Base-by-base conservation (phyloP, 495 filamentous ascomycete species). In the Apiosordaria backusii region DNA sequence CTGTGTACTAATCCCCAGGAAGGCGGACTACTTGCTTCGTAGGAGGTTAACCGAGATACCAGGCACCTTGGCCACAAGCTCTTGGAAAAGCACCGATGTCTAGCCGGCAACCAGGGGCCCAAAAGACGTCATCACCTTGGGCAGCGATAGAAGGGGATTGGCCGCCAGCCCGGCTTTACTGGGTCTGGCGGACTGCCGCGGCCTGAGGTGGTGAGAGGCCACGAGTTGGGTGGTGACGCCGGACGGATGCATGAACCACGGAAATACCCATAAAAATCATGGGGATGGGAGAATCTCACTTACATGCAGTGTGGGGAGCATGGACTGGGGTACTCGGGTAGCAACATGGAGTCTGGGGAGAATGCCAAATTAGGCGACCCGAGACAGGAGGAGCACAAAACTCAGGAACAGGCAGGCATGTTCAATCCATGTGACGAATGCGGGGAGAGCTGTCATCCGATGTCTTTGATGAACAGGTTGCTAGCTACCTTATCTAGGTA, bases 191-290 rank as follows among this genome's bases (percentile, higher is more conserved):
- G 52, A 55, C 52, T 55, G 52, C 35, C 35, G 35, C n/a, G 52
- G 52, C n/a, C 9, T 55, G 52, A 15, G 25, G 25, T 19, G 59
- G 26, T 25, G 24, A 25, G 59, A 10, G 27, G 4, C 6, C 26
- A 25, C 4, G 26, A 60, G 22, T 15, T 6, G 57, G 57, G 3
- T 16, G 27, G 57, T 60, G 57, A 29, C 24, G 57, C 57, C 57
- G 59, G 26, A 4, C 13, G 21, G 59, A 45, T 61, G 59, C 59
- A 61, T 61, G 59, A 61, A 61, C 5, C 57, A 59, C 26, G 23
- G 57, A 26, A 23, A 26, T 26, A 21, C 10, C 23, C 57, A 6
- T 21, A 13, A 7, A 24, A 57, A 57, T 6, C 53, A 45, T 45
- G 35, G 35, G 16, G 35, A 45, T 45, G 10, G 35, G 16, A 45